Evolutionary conservation across 805 yeast species (phyloP).

Genomic region (Saturnispora gosingensis): DNA sequence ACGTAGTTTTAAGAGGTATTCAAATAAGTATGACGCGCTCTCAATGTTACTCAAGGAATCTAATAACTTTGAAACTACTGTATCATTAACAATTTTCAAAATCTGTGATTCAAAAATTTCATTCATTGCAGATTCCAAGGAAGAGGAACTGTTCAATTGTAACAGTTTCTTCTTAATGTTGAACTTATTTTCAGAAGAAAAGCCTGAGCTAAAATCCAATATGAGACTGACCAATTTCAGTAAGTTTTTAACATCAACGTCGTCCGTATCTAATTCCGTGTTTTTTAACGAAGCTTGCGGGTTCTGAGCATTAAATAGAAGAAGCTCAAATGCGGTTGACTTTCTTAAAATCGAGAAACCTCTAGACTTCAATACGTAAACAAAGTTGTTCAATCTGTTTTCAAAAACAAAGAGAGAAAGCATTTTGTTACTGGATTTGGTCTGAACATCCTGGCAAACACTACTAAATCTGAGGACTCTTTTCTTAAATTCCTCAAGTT

Average conservation of each 20-base stretch:
- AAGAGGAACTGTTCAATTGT: conserved; percentile 27
- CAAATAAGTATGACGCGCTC: conserved; percentile 25
- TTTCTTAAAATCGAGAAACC: conserved; percentile 29
- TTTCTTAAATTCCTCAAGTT: conserved; percentile 31
- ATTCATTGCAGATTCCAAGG: conserved; percentile 28
- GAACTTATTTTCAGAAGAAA: conserved; percentile 32
- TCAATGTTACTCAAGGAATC: conserved; percentile 15
- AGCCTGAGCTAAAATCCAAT: conserved; percentile 18
- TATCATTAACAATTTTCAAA: conserved; percentile 32
- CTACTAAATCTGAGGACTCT: conserved; percentile 66
- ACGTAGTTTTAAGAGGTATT: conserved; percentile 27
- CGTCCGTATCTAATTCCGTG: background rate
- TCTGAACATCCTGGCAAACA: conserved; percentile 56
- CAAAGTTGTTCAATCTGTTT: conserved; percentile 10
- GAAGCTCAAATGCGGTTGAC: conserved; percentile 27
- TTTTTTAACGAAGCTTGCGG: conserved; percentile 1
- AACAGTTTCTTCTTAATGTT: conserved; percentile 27
- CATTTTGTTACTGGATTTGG: conserved; percentile 30
- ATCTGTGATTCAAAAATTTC: conserved; percentile 35
- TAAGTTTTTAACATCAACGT: conserved; percentile 7
- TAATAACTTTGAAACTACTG: conserved; percentile 31
- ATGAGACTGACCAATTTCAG: conserved; percentile 4
- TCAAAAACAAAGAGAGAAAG: conserved; percentile 14
- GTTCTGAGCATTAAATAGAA: conserved; percentile 20
- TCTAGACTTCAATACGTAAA: conserved; percentile 29